Conservation (phyloP, 2,329 filamentous ascomycete genomes). For the Colletotrichum lindemuthianum region DNA sequence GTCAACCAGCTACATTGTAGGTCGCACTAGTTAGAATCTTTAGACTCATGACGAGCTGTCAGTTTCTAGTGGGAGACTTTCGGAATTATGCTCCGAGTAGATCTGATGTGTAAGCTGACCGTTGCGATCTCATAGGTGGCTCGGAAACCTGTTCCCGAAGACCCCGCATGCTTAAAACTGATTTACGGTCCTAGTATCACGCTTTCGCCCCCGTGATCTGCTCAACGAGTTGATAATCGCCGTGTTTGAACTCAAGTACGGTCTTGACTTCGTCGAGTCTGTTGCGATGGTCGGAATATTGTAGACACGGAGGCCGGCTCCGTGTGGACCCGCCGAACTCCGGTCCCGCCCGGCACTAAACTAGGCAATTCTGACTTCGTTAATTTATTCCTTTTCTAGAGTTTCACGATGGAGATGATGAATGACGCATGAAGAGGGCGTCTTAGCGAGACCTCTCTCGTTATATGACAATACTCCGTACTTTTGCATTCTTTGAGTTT, state of each 20-base stretch:
- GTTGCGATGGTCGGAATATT: not conserved
- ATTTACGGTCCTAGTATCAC: no score
- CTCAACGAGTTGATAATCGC: not conserved
- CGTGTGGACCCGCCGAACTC: slow-evolving; percentile 4
- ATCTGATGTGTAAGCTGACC: not conserved
- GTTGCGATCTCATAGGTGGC: slow-evolving; percentile 9
- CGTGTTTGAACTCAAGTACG: slow-evolving; percentile 1
- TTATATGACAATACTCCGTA: no score
- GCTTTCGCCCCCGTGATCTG: no score
- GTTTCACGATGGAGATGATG: not conserved
- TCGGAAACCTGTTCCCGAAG: slow-evolving; percentile 28
- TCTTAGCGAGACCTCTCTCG: no score
- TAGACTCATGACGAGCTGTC: not conserved
- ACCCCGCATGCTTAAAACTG: not conserved
- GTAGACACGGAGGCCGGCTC: not conserved
- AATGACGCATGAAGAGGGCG: no score
- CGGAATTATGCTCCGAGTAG: slow-evolving; percentile 12
- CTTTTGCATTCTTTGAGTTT: no score
- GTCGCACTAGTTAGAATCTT: no score
- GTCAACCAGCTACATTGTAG: no score
- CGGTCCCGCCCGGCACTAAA: slow-evolving; percentile 22
- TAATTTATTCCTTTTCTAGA: slow-evolving; percentile 10
- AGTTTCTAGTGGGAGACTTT: not conserved
- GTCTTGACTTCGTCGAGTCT: no score
- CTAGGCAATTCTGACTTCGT: slow-evolving; percentile 25